Conservation (phyloP, 106 monocot genomes). For the Dendrobium officinale region DNA sequence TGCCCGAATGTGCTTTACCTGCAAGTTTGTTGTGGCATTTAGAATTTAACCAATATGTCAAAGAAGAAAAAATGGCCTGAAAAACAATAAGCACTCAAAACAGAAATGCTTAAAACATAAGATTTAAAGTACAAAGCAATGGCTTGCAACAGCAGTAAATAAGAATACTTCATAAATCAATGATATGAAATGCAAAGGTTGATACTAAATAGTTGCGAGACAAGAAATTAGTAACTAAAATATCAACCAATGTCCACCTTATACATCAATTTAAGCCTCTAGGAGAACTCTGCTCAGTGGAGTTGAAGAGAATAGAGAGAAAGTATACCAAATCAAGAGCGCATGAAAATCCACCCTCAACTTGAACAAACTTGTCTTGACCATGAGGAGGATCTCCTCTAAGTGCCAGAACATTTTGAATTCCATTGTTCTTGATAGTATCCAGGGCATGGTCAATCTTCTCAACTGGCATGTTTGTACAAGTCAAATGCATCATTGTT, state of each 20-base stretch:
- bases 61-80: not conserved
- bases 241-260: not conserved
- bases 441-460: constrained; percentile 80
- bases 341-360: constrained; percentile 77
- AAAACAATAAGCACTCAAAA: not conserved
- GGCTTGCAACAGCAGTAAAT: not conserved
- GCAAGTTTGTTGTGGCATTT: constrained; percentile 1
- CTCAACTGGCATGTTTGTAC: constrained; percentile 94
- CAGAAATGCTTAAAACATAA: not conserved
- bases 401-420: constrained; percentile 90
- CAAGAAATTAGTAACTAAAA: not conserved
- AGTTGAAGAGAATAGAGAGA: not conserved
- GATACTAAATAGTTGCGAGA: not conserved
- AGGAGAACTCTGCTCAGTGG: not conserved
- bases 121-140: not conserved
- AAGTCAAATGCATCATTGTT: constrained; percentile 96
- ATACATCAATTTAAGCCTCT: not conserved
- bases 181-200: not conserved
- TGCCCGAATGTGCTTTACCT: constrained; percentile 75
- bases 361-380: constrained; percentile 85
- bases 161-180: not conserved
- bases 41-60: not conserved
- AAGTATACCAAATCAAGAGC: constrained; percentile 77
- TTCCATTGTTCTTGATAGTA: constrained; percentile 71
- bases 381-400: constrained; percentile 92